A percentile compares a stretch with the other conserved stretches of the same genome.
phyloP scores from a whole-genome alignment of 2,329 filamentous ascomycete genomes.

The Metarhizium rileyi region DNA sequence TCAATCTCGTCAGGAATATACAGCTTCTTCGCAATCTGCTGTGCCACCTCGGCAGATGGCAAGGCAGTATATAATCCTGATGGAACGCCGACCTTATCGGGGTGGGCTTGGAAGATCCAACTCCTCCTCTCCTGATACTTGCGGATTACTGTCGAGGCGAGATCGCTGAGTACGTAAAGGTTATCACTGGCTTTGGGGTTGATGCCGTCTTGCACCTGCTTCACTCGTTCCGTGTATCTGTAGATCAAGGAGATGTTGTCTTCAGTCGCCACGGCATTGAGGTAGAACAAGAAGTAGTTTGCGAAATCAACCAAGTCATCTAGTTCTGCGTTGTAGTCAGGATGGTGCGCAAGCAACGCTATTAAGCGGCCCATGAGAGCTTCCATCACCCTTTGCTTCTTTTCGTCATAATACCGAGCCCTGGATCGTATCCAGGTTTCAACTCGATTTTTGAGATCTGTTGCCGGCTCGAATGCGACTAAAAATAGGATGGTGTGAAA shows the following conservation, averaged over 20 bases:
- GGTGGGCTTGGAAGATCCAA: slow-evolving; percentile 78
- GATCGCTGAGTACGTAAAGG: slow-evolving; percentile 79
- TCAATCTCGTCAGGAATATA: slow-evolving; percentile 71
- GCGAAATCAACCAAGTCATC: slow-evolving; percentile 72
- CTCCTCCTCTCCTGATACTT: slow-evolving; percentile 79
- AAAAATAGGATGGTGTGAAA: slow-evolving; percentile 90
- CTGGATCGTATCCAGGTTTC: slow-evolving; percentile 86
- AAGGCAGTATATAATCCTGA: slow-evolving; percentile 68
- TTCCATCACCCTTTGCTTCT: slow-evolving; percentile 61
- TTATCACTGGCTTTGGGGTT: slow-evolving; percentile 57
- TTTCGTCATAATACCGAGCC: slow-evolving; percentile 52
- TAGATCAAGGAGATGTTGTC: slow-evolving; percentile 82
- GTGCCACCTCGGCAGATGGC: slow-evolving; percentile 66
- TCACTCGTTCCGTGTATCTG: slow-evolving; percentile 85
- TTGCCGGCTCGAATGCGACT: slow-evolving; percentile 77
- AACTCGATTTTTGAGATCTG: slow-evolving; percentile 62
- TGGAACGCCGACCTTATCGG: slow-evolving; percentile 72
- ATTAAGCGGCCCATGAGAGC: slow-evolving; percentile 72
- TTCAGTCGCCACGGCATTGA: slow-evolving; percentile 72
- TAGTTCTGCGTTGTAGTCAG: slow-evolving; percentile 64
- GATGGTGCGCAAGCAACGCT: slow-evolving; percentile 85
- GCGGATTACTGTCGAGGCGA: slow-evolving; percentile 72
- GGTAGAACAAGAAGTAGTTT: slow-evolving; percentile 82
- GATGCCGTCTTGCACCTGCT: slow-evolving; percentile 78
- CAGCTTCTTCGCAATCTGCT: slow-evolving; percentile 77